Evolutionary conservation across 805 yeast species (phyloP), one percentile per base, ranked within the genome.

Genomic region (Saturnispora zaruensis): DNA sequence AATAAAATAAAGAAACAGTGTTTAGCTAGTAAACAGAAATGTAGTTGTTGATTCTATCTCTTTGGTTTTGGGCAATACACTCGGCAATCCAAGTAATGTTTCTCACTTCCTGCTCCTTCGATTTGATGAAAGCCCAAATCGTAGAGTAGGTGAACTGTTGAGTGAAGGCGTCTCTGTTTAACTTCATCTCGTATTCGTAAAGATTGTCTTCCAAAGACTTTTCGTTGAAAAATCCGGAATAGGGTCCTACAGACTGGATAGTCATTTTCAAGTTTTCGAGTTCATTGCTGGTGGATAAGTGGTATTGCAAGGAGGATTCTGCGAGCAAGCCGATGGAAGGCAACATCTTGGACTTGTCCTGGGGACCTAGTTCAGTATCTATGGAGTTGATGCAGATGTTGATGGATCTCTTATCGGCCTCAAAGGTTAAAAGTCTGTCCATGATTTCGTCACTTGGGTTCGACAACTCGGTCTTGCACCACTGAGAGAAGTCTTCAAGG

Each of bases 21-120:
- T 20, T 41, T 25, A 26, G 23, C 60, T 71, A 89, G 59, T 82
- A 88, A 38, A 91, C 96, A 41, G 95, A 74, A 53, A 95, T 89
- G 66, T 89, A 95, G 66, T 87, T 87, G 60, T 84, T 82, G 57
- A 93, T 87, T 67, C 96, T 80, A 64, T 87, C 95, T 72, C 89
- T 87, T 75, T 93, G 99, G 66, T 89, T 90, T 68, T 95, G 99
- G 30, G 98, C 96, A 71, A 93, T 93, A 74, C 99, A 93, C 72
- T 93, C 99, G 45, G 98, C 96, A 51, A 93, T 91, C 99, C 99
- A 93, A n/a, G 98, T 88, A 57, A 93, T 84, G 66, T 93, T 93
- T 69, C 99, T 79, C 52, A 95, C 81, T 68, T 93, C 99, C 70
- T 95, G 99, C 69, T 93, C 99, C 63, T 85, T 86, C 16, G 96